Percentiles rank a stretch among this genome's conserved stretches.
These are phyloP conservation scores for Rhizophagus sp. DNA, from an alignment of 192 early-diverging fungal genomes.

Conservation along the genomic window DNA sequence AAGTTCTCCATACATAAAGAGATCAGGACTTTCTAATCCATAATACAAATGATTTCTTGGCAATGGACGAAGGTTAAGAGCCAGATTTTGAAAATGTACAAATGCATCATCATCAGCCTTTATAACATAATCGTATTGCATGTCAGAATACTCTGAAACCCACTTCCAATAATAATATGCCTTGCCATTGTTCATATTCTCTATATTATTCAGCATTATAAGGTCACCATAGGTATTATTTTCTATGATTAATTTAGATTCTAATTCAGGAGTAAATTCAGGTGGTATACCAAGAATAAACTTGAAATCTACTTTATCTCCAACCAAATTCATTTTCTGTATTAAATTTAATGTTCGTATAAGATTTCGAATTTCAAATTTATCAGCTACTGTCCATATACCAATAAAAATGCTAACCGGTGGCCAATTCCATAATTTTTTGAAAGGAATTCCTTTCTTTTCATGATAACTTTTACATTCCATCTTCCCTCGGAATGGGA, in stretches of 20 bases:
- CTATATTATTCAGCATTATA: conserved; percentile 35
- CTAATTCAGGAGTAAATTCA: background rate
- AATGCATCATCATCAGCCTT: conserved; percentile 43
- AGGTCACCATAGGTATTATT: conserved; percentile 36
- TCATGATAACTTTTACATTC: conserved; percentile 23
- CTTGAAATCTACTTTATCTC: conserved; percentile 33
- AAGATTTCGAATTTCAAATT: conserved; percentile 30
- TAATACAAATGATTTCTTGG: conserved; percentile 37
- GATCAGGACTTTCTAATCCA: conserved; percentile 11
- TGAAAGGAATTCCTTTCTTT: conserved; percentile 1
- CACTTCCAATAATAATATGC: conserved; percentile 37
- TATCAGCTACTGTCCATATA: conserved; percentile 35
- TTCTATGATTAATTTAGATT: conserved; percentile 21
- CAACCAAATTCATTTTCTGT: conserved; percentile 18
- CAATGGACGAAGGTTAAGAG: conserved; percentile 31
- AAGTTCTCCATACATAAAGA: conserved; percentile 36
- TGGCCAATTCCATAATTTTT: conserved; percentile 22
- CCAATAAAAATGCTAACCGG: conserved; percentile 36
- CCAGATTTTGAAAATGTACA: conserved; percentile 37
- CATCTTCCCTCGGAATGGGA: conserved; percentile 11
- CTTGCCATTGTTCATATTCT: conserved; percentile 46
- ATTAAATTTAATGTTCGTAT: conserved; percentile 34
- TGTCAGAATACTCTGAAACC: conserved; percentile 15
- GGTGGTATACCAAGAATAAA: conserved; percentile 35
- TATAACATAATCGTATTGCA: conserved; percentile 34